Evolutionary conservation across 495 filamentous ascomycete species (phyloP).

Genomic region (Hypomontagnella submonticulosa): DNA sequence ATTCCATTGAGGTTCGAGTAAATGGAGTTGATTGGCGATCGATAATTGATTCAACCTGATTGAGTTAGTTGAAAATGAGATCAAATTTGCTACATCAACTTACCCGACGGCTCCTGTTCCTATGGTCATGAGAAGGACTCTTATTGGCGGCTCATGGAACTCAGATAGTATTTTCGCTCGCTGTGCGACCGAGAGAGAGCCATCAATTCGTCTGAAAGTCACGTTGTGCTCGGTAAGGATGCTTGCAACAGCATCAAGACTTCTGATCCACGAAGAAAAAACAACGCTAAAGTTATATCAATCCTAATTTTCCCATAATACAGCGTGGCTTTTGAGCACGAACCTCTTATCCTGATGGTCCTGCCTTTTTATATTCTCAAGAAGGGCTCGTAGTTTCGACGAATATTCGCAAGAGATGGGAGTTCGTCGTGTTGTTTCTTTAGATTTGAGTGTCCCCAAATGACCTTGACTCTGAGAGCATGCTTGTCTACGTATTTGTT

Average conservation of each 20-base stretch:
- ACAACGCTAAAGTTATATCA: constrained; percentile 53
- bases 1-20: constrained; percentile 64
- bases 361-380: background rate
- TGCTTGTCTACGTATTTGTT: no score
- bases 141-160: constrained; percentile 41
- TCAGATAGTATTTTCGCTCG: constrained; percentile 48
- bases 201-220: constrained; percentile 50
- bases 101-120: constrained; percentile 59
- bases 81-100: constrained; percentile 15
- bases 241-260: constrained; percentile 51
- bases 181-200: constrained; percentile 36
- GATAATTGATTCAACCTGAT: constrained; percentile 54
- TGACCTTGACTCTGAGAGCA: no score
- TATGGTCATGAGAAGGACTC: constrained; percentile 57
- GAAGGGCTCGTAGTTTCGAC: background rate
- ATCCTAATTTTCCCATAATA: background rate
- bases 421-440: no score
- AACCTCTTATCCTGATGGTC: background rate
- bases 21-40: constrained; percentile 55
- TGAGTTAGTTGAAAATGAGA: background rate
- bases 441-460: no score
- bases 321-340: no score
- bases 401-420: background rate
- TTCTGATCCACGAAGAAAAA: constrained; percentile 61
- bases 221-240: constrained; percentile 38